Base-by-base conservation (phyloP, 805 yeast species). In the Candida palmyrensis region DNA sequence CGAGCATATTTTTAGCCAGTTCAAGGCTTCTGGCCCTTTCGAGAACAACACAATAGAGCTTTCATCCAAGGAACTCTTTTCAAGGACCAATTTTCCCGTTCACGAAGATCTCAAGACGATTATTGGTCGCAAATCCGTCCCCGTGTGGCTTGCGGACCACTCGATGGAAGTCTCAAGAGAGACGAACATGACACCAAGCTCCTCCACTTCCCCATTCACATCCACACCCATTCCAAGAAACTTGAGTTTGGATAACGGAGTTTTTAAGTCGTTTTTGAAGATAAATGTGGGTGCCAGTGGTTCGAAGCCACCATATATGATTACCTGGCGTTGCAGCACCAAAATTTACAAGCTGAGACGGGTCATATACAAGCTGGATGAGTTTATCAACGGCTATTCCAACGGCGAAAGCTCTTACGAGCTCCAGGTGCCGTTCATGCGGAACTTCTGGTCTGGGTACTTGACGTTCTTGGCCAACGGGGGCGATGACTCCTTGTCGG, bases 371-470 rank as follows among this genome's bases (percentile, higher is more conserved):
- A 47, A 45, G 17, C 39, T 42, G 7, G 43, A 41, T 22, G 69
- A 63, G 15, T 26, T 44, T 20, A 39, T 62, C 13, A 62, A 60
- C 38, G 71, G 68, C 0, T 62, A 54, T 33, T 36, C 31, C 6
- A 40, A 44, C 20, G 36, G 39, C 2, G 36, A 38, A 8, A 29
- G 18, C 7, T 32, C 37, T 12, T 55, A 43, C 32, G 50, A 51
- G 6, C 44, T 62, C 12, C 52, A 55, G 18, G 40, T 62, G 11
- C 71, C 72, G 4, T 61, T 66, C 31, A 42, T 62, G 44, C 57
- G 48, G 36, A 48, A 45, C 15, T 66, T 66, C 40, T 59, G 68
- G 59, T 45, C 57, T 1, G 71, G 72, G 1, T 61, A 55, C 38
- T 43, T 66, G 15, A 44, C 60, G 10, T 62, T 48, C 34, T 42